phyloP scores from a whole-genome alignment of 2,329 filamentous ascomycete genomes.

The Colletotrichum liaoningense region DNA sequence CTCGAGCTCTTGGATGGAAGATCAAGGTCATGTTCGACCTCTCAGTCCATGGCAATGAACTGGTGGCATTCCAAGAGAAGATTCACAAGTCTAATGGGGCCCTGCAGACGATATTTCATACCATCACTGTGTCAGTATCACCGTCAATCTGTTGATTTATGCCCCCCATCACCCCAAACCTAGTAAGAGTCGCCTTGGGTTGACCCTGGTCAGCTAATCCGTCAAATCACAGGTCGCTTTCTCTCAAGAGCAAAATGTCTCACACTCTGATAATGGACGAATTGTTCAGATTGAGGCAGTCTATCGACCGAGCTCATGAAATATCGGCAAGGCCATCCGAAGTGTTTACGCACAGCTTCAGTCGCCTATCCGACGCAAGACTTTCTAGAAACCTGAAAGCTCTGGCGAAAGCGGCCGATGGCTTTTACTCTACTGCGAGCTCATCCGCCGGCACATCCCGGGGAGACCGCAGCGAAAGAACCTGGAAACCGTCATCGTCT shows the following conservation, averaged over 20 bases:
- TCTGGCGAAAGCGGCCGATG: conserved; percentile 39
- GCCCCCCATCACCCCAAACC: too few species aligned
- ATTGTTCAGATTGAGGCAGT: conserved; percentile 35
- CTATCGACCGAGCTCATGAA: conserved; percentile 38
- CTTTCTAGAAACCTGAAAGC: conserved; percentile 38
- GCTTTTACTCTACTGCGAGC: conserved; percentile 41
- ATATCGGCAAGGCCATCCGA: conserved; percentile 34
- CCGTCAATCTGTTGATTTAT: background rate
- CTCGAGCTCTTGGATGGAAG: conserved; percentile 25
- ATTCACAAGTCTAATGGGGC: conserved; percentile 42
- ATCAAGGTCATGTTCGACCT: conserved; percentile 34
- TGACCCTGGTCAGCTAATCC: background rate
- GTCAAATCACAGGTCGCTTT: conserved; percentile 25
- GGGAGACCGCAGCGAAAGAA: conserved; percentile 14
- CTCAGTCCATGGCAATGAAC: conserved; percentile 34
- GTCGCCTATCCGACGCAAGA: conserved; percentile 25
- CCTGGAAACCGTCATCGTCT: conserved; percentile 11
- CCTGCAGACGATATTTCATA: conserved; percentile 42
- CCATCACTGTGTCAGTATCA: conserved; percentile 38
- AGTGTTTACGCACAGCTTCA: conserved; percentile 3
- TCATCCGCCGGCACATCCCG: conserved; percentile 37
- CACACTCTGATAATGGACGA: conserved; percentile 37
- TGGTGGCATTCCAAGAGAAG: conserved; percentile 40
- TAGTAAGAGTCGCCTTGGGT: too few species aligned
- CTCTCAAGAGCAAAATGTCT: conserved; percentile 35